Evolutionary conservation across 345 rosid species (phyloP).

Genomic region (Camelina hispida): DNA sequence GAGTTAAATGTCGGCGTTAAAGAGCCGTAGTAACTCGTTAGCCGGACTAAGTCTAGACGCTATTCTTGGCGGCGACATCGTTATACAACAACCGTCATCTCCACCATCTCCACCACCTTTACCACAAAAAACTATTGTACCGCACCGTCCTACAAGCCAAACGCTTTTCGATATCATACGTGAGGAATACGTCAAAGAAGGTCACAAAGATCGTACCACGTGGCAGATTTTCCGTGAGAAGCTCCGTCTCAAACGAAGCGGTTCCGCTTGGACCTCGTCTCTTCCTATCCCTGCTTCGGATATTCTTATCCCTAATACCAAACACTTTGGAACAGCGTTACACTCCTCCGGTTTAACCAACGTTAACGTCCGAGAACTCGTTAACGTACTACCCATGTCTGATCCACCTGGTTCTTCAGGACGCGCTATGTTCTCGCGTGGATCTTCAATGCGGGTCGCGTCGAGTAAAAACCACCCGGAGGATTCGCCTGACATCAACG

Average conservation of each 20-base stretch:
- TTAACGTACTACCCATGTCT: slow-evolving; percentile 35
- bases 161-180: slow-evolving; percentile 72
- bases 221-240: slow-evolving; percentile 81
- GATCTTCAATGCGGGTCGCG: slow-evolving; percentile 55
- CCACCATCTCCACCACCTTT: slow-evolving; percentile 36
- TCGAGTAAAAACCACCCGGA: slow-evolving; percentile 44
- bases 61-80: slow-evolving; percentile 46
- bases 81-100: slow-evolving; percentile 37
- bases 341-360: slow-evolving; percentile 18
- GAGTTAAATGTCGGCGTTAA: slow-evolving; percentile 59
- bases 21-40: slow-evolving; percentile 49
- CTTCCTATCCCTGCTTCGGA: slow-evolving; percentile 65
- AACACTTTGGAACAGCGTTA: slow-evolving; percentile 48
- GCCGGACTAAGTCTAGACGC: slow-evolving; percentile 53
- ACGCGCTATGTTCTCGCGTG: slow-evolving; percentile 58
- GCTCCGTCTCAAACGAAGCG: slow-evolving; percentile 69
- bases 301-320: slow-evolving; percentile 44
- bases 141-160: slow-evolving; percentile 43
- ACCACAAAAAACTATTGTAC: slow-evolving; percentile 20
- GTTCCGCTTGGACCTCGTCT: slow-evolving; percentile 71
- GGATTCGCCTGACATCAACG: slow-evolving; percentile 34
- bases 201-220: slow-evolving; percentile 62
- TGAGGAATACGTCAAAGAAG: slow-evolving; percentile 55
- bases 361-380: slow-evolving; percentile 3
- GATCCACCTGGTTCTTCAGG: slow-evolving; percentile 43